phyloP scores from a whole-genome alignment of 257 asterid genomes.

The Fraxinus anomala region DNA sequence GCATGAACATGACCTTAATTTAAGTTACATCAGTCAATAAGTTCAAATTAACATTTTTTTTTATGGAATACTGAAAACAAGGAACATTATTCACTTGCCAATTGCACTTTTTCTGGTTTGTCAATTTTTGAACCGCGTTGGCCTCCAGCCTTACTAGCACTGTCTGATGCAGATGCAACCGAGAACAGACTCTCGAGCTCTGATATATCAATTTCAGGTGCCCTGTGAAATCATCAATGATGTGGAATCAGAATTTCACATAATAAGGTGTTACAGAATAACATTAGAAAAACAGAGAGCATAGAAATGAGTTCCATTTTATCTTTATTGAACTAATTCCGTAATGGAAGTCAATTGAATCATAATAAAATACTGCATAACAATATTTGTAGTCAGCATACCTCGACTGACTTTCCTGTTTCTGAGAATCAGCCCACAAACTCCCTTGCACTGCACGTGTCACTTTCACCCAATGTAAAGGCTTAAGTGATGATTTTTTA shows the following conservation, averaged over 20 bases:
- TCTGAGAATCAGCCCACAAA: slow-evolving; percentile 92
- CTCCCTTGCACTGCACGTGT: slow-evolving; percentile 97
- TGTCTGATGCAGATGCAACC: slow-evolving; percentile 87
- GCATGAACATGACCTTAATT: slow-evolving; percentile 18
- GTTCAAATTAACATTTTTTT: slow-evolving; percentile 1
- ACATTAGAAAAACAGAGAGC: slow-evolving; percentile 13
- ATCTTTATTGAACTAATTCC: slow-evolving; percentile 1
- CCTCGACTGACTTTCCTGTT: slow-evolving; percentile 79
- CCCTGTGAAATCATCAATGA: slow-evolving; percentile 48
- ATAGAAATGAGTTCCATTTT: slow-evolving; percentile 1
- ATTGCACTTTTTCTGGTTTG: slow-evolving; percentile 95
- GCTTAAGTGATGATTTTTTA: slow-evolving; percentile 79
- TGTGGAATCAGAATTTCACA: slow-evolving; percentile 36
- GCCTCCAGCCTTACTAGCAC: slow-evolving; percentile 65
- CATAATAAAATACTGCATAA: slow-evolving; percentile 11
- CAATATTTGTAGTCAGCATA: slow-evolving; percentile 37
- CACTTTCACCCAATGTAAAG: slow-evolving; percentile 97
- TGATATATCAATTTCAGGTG: slow-evolving; percentile 93
- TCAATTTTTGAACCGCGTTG: slow-evolving; percentile 77
- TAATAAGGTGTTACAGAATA: slow-evolving; percentile 8
- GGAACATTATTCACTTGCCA: slow-evolving; percentile 57
- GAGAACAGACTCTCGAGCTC: slow-evolving; percentile 99
- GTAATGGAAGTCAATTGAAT: slow-evolving; percentile 19
- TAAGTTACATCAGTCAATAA: slow-evolving; percentile 19
- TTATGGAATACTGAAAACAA: slow-evolving; percentile 25